Evolutionary conservation across 805 yeast genomes (phyloP), one percentile per base, ranked within the genome.

Genomic region (Cephaloascus albidus): DNA sequence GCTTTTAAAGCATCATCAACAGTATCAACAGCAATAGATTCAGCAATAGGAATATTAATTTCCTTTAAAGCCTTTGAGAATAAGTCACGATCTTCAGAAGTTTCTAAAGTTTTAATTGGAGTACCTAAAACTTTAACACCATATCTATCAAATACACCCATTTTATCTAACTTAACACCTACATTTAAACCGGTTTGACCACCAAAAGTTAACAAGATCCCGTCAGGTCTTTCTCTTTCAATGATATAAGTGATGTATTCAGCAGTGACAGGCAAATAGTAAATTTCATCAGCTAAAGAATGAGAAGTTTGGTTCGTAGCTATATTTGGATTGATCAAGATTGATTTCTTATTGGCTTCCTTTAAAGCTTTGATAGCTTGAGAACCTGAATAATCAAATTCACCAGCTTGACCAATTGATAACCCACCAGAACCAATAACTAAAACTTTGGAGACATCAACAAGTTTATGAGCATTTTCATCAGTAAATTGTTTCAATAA

Each of bases 161-260:
- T 83, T 65, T 88, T 85, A 45, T 93, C 96, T 47, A 93, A 75
- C 54, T 87, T 83, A 38, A 93, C 94, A 66, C 97, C 97, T 44
- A 90, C 96, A 58, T 89, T 93, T 53, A 93, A 74, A 47, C 84
- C 98, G 27, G 99, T 93, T 70, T 93, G 99, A 49, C 99, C 99
- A 55, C 99, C 99, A 61, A 93, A 93, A 3, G 98, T 90, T 57
- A 90, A 74, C 56, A 90, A 71, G 40, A 93, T 89, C 36, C 96
- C 97, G 63, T 93, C 97, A 33, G 98, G 98, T 51, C 78, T 77
- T 68, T 93, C 99, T 48, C 95, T 81, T 65, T 93, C 96, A 48
- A 93, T 90, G 55, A 93, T 86, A 61, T 93, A 85, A 35, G 89
- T 85, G 51, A 93, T 88, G 63, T 90, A 93, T 60, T 93, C 98